Percentiles rank a stretch among this genome's conserved stretches.
phyloP scores from a whole-genome alignment of 805 yeast species.

The Zygotorulaspora chibaensis region DNA sequence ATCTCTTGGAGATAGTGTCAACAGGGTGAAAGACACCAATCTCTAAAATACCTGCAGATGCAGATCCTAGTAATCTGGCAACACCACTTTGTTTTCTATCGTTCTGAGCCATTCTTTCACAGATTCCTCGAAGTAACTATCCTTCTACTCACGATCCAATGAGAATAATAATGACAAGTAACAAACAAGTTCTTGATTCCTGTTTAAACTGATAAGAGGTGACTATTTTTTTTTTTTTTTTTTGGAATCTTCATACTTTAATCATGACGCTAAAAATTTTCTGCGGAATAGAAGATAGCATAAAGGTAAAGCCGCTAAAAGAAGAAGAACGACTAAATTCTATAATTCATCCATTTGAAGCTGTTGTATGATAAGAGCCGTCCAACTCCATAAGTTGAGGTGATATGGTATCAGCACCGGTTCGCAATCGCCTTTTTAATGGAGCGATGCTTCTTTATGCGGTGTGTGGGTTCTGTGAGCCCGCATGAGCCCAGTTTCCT shows the following conservation, averaged over 20 bases:
- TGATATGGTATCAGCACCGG: no score
- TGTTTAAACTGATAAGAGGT: not conserved
- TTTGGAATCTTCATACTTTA: not conserved
- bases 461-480: no score
- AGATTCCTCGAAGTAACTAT: not conserved
- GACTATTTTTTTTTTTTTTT: not conserved
- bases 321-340: not conserved
- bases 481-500: no score
- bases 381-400: no score
- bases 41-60: constrained; percentile 95
- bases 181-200: not conserved
- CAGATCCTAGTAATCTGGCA: constrained; percentile 93
- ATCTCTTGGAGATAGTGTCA: constrained; percentile 94
- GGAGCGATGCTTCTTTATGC: no score
- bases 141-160: not conserved
- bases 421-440: no score
- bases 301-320: not conserved
- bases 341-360: no score
- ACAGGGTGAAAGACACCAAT: constrained; percentile 98
- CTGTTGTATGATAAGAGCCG: no score
- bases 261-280: not conserved
- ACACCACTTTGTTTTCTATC: constrained; percentile 81
- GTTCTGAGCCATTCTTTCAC: constrained; percentile 25
- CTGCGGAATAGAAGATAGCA: not conserved
- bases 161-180: not conserved